phyloP scores from a whole-genome alignment of 2,329 filamentous ascomycete species.

The Hysterium pulicare region DNA sequence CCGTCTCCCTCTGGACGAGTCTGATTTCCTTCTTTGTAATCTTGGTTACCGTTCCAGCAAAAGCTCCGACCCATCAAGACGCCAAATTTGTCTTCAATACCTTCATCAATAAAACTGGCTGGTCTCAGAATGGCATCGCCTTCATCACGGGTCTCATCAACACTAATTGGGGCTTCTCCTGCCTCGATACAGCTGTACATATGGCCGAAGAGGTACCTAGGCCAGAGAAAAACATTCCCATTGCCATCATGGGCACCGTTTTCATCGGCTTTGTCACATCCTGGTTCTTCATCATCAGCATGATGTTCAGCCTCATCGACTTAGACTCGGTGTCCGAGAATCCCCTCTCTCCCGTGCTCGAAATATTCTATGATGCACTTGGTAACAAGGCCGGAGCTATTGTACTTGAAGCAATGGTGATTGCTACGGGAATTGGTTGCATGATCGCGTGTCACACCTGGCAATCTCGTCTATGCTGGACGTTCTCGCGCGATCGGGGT shows the following conservation, averaged over 20 bases:
- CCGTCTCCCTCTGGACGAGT: slow-evolving; percentile 39
- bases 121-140: slow-evolving; percentile 39
- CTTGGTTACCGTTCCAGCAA: slow-evolving; percentile 48
- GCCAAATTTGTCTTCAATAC: slow-evolving; percentile 51
- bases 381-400: slow-evolving; percentile 34
- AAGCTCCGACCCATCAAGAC: slow-evolving; percentile 43
- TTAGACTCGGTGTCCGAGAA: slow-evolving; percentile 11
- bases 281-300: slow-evolving; percentile 39
- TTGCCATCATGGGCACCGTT: slow-evolving; percentile 40
- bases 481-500: slow-evolving; percentile 45
- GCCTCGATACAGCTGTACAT: slow-evolving; percentile 45
- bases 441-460: slow-evolving; percentile 41
- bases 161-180: slow-evolving; percentile 24
- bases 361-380: slow-evolving; percentile 36
- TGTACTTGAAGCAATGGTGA: slow-evolving; percentile 35
- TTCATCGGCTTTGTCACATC: slow-evolving; percentile 36
- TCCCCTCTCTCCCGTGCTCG: slow-evolving; percentile 20
- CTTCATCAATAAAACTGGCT: slow-evolving; percentile 54
- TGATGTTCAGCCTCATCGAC: slow-evolving; percentile 41
- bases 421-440: slow-evolving; percentile 33
- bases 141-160: slow-evolving; percentile 32
- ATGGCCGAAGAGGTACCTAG: slow-evolving; percentile 2
- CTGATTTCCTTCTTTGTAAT: slow-evolving; percentile 47
- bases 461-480: slow-evolving; percentile 45
- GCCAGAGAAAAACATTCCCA: slow-evolving; percentile 1